Evolutionary conservation across 2,329 filamentous ascomycete genomes (phyloP).

Genomic region (Tetracladium maxilliforme): DNA sequence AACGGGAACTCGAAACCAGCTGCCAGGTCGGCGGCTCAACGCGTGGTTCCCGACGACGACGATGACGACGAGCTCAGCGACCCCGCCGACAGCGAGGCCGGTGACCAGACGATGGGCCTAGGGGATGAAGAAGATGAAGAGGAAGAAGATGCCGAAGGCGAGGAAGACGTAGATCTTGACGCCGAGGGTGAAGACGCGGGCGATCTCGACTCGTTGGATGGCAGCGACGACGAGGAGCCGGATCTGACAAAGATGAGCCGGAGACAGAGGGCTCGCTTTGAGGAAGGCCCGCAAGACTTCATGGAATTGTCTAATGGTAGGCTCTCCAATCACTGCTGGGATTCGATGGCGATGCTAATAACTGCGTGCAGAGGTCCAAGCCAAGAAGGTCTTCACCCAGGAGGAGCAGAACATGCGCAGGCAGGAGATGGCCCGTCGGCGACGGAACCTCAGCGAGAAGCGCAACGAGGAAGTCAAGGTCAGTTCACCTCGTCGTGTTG

Average conservation of each 20-base stretch:
- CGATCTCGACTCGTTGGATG: slow-evolving; percentile 8
- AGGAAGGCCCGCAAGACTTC: slow-evolving; percentile 36
- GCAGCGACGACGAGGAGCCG: slow-evolving; percentile 19
- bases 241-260: slow-evolving; percentile 54
- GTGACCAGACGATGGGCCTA: slow-evolving; percentile 25
- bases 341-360: slow-evolving; percentile 6
- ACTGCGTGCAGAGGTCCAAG: slow-evolving; percentile 41
- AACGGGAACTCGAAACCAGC: slow-evolving; percentile 9
- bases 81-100: slow-evolving; percentile 23
- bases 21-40: slow-evolving; percentile 7
- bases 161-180: slow-evolving; percentile 19
- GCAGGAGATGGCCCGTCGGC: slow-evolving; percentile 57
- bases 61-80: slow-evolving; percentile 19
- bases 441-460: slow-evolving; percentile 64
- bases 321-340: slow-evolving; percentile 5
- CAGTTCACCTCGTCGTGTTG: slow-evolving; percentile 5
- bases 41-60: slow-evolving; percentile 6
- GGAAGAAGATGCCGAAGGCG: slow-evolving; percentile 19
- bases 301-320: slow-evolving; percentile 39
- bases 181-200: slow-evolving; percentile 25
- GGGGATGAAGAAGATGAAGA: slow-evolving; percentile 30
- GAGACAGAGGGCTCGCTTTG: slow-evolving; percentile 44
- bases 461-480: slow-evolving; percentile 69
- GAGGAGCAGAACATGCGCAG: slow-evolving; percentile 61
- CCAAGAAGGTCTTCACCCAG: slow-evolving; percentile 57